Evolutionary conservation across 768 basidiomycete genomes (phyloP).

Genomic region (Brasilioporus rufonigricans): DNA sequence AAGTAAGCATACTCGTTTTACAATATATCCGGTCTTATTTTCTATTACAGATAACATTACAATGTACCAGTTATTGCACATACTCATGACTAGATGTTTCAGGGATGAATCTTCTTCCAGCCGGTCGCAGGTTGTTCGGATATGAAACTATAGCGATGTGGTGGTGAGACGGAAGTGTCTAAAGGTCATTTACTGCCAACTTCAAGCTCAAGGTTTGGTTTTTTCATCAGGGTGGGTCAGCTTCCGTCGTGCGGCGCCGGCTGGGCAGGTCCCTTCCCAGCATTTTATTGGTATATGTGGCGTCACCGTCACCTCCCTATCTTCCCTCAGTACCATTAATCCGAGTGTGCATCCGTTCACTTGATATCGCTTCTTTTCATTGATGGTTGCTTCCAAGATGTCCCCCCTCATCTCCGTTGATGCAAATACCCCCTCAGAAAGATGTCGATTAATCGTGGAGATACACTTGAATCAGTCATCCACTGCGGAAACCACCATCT

Average conservation of each 20-base stretch:
- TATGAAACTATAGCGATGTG: constrained; percentile 5
- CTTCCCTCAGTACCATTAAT: constrained; percentile 3
- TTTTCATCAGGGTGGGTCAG: background rate
- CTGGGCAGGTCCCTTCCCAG: constrained; percentile 1
- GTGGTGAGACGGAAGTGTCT: background rate
- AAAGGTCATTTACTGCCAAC: background rate
- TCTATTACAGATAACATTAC: constrained; percentile 14
- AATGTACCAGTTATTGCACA: constrained; percentile 22
- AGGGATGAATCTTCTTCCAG: constrained; percentile 7
- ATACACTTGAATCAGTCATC: background rate
- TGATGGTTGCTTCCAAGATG: constrained; percentile 4
- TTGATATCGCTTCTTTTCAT: constrained; percentile 19
- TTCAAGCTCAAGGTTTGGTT: constrained; percentile 16
- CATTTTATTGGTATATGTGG: constrained; percentile 16
- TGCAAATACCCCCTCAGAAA: background rate
- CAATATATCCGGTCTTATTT: constrained; percentile 5
- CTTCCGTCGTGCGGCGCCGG: constrained; percentile 3
- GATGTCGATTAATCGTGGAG: background rate
- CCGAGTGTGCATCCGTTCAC: constrained; percentile 11
- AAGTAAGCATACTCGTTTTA: constrained; percentile 41
- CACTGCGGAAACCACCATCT: background rate
- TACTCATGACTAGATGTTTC: constrained; percentile 17
- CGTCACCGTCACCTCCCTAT: constrained; percentile 6
- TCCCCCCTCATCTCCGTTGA: constrained; percentile 25
- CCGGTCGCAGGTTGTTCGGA: constrained; percentile 1